Evolutionary conservation across 129 eudicot genomes (phyloP), one percentile per base, ranked within the genome.

Genomic region (Flaveria ramosissima): DNA sequence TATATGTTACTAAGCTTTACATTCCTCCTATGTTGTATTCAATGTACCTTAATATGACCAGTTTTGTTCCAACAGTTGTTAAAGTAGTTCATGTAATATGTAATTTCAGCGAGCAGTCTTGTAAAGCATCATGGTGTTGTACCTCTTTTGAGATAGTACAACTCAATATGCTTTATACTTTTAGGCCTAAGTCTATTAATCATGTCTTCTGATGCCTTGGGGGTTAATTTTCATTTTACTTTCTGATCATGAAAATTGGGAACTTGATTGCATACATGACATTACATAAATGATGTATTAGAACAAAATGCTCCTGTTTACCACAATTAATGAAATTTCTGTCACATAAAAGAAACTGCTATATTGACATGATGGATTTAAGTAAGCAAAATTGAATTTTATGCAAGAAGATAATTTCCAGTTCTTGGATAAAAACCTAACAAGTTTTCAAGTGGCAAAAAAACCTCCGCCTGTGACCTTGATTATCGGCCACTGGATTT

Each of bases 1-100:
- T 78, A 69, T 51, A 70, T 81, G 77, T 70, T 80, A 80, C 73
- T 42, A 60, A 72, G 78, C 74, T 73, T 78, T 71, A 74, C 70
- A 69, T 77, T 80, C 71, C 59, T 12, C 24, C 59, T 80, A 51
- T 69, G 30, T 83, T 85, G 83, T 83, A 80, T 83, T 53, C 27
- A 50, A 42, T 51, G 64, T 64, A 64, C 64, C 72, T 77, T 78
- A 57, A 57, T 45, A 69, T 78, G 70, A 70, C 71, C 71, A 51
- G 57, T 56, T 70, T 78, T 78, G 64, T 45, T 56, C n/a, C 17
- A 77, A 60, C 6, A 59, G 9, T 20, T 76, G 73, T 57, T 13
- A 1, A 55, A 53, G 55, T 71, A 72, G 32, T 50, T 76, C 41
- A 20, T 30, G 48, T 26, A 76, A 19, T 65, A 65, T 65, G 80